These are phyloP conservation scores for Tolypocladium capitatum DNA, from an alignment of 2,329 filamentous ascomycete species.

Conservation along the genomic window DNA sequence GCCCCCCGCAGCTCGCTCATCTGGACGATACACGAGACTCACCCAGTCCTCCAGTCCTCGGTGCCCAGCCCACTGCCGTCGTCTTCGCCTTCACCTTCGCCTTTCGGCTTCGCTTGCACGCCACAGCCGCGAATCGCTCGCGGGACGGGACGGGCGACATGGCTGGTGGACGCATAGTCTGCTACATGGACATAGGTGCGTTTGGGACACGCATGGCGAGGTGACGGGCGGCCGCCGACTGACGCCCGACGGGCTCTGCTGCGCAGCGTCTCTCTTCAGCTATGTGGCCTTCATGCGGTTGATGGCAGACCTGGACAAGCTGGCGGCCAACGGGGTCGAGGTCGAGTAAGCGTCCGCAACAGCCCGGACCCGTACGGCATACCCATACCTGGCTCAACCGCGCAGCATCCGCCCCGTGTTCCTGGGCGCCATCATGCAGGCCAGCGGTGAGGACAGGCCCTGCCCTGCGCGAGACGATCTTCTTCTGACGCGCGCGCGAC, in stretches of 20 bases:
- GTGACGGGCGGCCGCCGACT: neutral
- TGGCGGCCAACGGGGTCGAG: conserved; percentile 45
- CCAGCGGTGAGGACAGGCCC: conserved; percentile 37
- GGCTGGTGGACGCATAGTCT: conserved; percentile 48
- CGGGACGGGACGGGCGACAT: conserved; percentile 28
- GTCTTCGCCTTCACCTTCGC: no score
- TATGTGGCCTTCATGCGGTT: conserved; percentile 46
- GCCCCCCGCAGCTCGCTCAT: no score
- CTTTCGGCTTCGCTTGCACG: no score
- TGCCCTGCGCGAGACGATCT: neutral
- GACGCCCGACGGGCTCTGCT: neutral
- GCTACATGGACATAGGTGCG: conserved; percentile 53
- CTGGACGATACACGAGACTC: no score
- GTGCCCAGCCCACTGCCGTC: no score
- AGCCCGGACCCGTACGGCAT: no score
- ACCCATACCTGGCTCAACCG: neutral
- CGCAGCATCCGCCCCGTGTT: conserved; percentile 58
- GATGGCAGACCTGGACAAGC: conserved; percentile 35
- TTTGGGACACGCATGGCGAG: neutral
- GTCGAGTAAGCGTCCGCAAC: conserved; percentile 43
- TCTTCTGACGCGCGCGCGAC: neutral
- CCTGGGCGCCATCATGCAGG: conserved; percentile 51
- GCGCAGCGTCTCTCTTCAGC: conserved; percentile 50
- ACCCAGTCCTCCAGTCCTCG: no score
- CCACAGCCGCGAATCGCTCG: no score